Conservation (phyloP, 805 yeast species). For the Starmerella etchellsii region DNA sequence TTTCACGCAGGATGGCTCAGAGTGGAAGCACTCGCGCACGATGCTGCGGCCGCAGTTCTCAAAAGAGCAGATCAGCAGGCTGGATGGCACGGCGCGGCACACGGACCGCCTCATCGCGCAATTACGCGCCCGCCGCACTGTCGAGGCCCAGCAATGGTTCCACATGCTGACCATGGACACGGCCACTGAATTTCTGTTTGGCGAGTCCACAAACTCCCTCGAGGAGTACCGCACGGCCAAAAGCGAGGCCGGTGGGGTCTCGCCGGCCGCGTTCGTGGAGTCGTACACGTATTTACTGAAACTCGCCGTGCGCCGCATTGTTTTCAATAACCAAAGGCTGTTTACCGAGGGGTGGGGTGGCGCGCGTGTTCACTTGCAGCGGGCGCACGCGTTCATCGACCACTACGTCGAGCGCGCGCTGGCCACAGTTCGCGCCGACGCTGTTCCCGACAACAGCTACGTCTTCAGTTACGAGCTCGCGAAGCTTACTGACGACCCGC, state of each 20-base stretch:
- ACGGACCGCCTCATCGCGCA: slow-evolving; percentile 17
- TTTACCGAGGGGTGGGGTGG: slow-evolving; percentile 7
- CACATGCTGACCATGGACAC: slow-evolving; percentile 23
- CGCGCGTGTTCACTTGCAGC: slow-evolving; percentile 22
- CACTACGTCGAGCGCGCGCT: slow-evolving; percentile 32
- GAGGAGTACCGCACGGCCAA: slow-evolving; percentile 5
- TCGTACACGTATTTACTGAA: slow-evolving; percentile 13
- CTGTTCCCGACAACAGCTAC: slow-evolving; percentile 27
- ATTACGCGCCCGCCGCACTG: slow-evolving; percentile 2
- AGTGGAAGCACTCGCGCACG: slow-evolving; percentile 30
- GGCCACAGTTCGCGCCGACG: slow-evolving; percentile 9
- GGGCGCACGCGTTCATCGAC: slow-evolving; percentile 29
- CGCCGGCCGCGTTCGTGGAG: slow-evolving; percentile 21
- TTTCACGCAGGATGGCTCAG: slow-evolving; percentile 27
- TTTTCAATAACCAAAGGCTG: slow-evolving; percentile 12
- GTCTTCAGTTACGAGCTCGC: slow-evolving; percentile 36
- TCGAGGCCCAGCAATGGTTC: slow-evolving; percentile 18
- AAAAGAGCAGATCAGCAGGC: slow-evolving; percentile 25
- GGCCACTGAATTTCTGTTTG: slow-evolving; percentile 24
- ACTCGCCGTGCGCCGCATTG: slow-evolving; percentile 7
- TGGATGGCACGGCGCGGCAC: slow-evolving; percentile 23
- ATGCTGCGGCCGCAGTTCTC: slow-evolving; percentile 29
- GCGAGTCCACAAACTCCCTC: slow-evolving; percentile 18
- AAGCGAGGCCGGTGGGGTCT: slow-evolving; percentile 8
- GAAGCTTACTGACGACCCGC: slow-evolving; percentile 34